Evolutionary conservation across 768 basidiomycete species (phyloP), one percentile per base, ranked within the genome.

Genomic region (Termitomyces sp.): DNA sequence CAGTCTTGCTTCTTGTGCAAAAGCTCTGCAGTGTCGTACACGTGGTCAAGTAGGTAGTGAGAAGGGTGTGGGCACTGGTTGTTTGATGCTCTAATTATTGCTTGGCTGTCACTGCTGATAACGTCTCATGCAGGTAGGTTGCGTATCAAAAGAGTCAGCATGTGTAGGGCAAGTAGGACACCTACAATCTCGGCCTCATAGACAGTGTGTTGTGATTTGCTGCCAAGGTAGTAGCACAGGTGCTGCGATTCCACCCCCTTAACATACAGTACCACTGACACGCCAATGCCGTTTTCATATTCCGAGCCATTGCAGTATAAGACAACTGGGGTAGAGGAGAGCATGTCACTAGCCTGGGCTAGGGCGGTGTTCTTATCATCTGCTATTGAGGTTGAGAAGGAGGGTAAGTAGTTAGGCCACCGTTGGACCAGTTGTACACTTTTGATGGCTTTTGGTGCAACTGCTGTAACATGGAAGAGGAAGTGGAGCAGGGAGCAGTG

Each of bases 231-330:
- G 9, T 6, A 32, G 32, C 32, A 32, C 1, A 32, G 32, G 32
- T 32, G 32, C 9, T 32, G 9, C 7, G 4, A 1, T 32, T 10
- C 32, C 5, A 32, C 32, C 9, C 32, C 5, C 2, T 9, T 9
- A 8, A 49, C 3, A 22, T 48, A 58, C 4, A 61, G 16, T 13
- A 61, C 42, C 10, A 53, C 60, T 39, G 49, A 39, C 2, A 54
- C 53, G 13, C 60, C 56, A 18, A 29, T 29, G 29, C 29, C 29
- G 29, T 29, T 6, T 6, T 29, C 29, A 6, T 29, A 61, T 34
- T 57, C 57, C 13, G 56, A 61, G 32, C 60, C 32, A 26, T 61
- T 49, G 27, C 60, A 55, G 46, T 58, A 58, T 13, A 61, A 1
- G 4, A 8, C 32, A 5, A 9, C 32, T 61, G 29, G 29, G 29